Percentiles rank a stretch among this genome's conserved stretches.
phyloP scores from a whole-genome alignment of 352 stramenopile species.

The Pythium apleroticum region DNA sequence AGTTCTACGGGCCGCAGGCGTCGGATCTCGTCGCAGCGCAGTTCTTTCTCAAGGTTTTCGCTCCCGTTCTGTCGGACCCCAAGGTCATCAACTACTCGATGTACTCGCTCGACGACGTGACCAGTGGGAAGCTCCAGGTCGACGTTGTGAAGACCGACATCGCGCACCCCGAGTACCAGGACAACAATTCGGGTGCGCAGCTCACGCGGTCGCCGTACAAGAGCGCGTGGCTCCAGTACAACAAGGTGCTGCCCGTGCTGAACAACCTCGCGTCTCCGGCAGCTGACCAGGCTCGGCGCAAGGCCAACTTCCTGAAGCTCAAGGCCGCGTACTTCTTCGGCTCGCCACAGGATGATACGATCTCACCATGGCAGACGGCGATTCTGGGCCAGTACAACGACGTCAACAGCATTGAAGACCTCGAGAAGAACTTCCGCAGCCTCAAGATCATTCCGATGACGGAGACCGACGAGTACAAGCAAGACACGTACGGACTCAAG shows the following conservation, averaged over 20 bases:
- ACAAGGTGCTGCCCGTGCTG: constrained; percentile 9
- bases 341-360: constrained; percentile 30
- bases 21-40: constrained; percentile 30
- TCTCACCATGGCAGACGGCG: constrained; percentile 37
- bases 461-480: constrained; percentile 38
- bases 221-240: constrained; percentile 25
- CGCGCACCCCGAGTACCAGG: constrained; percentile 32
- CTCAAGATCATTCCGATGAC: constrained; percentile 37
- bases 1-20: constrained; percentile 41
- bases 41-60: constrained; percentile 34
- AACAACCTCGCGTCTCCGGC: constrained; percentile 36
- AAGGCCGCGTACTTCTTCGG: constrained; percentile 36
- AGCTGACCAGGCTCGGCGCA: constrained; percentile 35
- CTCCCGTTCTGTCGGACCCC: constrained; percentile 16
- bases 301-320: constrained; percentile 33
- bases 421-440: constrained; percentile 32
- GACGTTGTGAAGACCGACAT: constrained; percentile 30
- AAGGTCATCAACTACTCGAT: constrained; percentile 34
- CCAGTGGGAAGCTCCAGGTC: constrained; percentile 38
- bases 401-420: constrained; percentile 27
- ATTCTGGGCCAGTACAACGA: constrained; percentile 35
- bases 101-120: constrained; percentile 28
- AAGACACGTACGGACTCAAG: constrained; percentile 39
- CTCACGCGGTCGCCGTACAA: constrained; percentile 32
- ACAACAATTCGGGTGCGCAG: constrained; percentile 35